These are phyloP conservation scores for Exophiala oligosperma DNA, from an alignment of 2,329 filamentous ascomycete species.

Conservation along the genomic window DNA sequence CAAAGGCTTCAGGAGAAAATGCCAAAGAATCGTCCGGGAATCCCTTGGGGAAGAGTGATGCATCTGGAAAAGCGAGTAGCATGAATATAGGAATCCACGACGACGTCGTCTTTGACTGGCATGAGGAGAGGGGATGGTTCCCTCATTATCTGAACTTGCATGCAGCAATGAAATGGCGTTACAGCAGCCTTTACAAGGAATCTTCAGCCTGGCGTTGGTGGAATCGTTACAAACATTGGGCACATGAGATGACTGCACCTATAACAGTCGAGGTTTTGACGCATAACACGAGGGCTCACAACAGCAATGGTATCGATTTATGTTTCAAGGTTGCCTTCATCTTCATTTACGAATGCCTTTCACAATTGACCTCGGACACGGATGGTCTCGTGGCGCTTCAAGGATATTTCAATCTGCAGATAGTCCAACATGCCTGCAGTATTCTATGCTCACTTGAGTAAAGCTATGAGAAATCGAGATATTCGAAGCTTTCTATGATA, in stretches of 20 bases:
- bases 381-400: no score
- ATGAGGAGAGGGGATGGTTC: no score
- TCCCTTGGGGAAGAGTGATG: slow-evolving; percentile 70
- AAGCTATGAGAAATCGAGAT: slow-evolving; percentile 10
- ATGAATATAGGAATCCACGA: no score
- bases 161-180: neutral
- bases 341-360: no score
- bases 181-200: neutral
- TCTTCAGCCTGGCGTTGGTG: neutral
- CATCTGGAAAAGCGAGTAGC: no score
- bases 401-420: no score
- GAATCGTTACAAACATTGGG: neutral
- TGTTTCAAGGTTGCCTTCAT: no score
- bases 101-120: no score
- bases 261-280: neutral
- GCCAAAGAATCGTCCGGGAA: slow-evolving; percentile 75
- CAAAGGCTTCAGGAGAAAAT: slow-evolving; percentile 74
- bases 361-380: no score
- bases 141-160: neutral
- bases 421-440: no score
- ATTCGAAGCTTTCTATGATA: slow-evolving; percentile 20
- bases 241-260: neutral
- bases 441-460: neutral
- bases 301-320: no score
- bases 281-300: neutral